These are phyloP conservation scores for Aspergillus thermomutatus DNA, from an alignment of 2,329 filamentous ascomycete species.

Conservation along the genomic window DNA sequence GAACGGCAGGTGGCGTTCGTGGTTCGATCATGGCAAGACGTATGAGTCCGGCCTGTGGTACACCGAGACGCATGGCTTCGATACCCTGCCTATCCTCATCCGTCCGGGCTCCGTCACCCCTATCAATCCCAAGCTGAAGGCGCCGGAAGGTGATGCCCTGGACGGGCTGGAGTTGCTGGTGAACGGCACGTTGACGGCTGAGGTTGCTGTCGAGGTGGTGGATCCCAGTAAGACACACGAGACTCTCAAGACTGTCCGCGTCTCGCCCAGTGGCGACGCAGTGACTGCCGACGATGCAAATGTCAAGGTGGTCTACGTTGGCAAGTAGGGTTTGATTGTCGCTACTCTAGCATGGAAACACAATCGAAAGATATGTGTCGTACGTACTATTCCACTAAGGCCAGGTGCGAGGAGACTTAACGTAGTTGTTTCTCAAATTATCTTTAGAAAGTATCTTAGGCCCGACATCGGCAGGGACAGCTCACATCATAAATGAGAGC, in stretches of 20 bases:
- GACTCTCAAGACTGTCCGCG: conserved; percentile 21
- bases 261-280: conserved; percentile 12
- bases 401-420: neutral
- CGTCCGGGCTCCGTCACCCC: conserved; percentile 42
- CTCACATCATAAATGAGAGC: neutral
- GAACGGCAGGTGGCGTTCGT: conserved; percentile 49
- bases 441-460: neutral
- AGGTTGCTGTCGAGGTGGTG: conserved; percentile 24
- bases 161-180: conserved; percentile 29
- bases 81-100: conserved; percentile 57
- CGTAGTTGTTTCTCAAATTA: neutral
- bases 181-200: conserved; percentile 21
- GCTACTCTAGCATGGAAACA: neutral
- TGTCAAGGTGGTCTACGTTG: conserved; percentile 23
- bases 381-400: neutral
- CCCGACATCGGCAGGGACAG: neutral
- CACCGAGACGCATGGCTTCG: conserved; percentile 57
- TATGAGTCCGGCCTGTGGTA: conserved; percentile 52
- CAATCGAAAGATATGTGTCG: neutral
- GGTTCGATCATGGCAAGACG: conserved; percentile 43
- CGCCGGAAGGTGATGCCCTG: conserved; percentile 25
- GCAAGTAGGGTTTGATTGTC: conserved; percentile 1
- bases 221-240: conserved; percentile 24
- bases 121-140: conserved; percentile 25
- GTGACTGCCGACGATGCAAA: conserved; percentile 16